These are phyloP conservation scores for Aspergillus biplanus DNA, from an alignment of 495 filamentous ascomycete genomes.

Conservation along the genomic window DNA sequence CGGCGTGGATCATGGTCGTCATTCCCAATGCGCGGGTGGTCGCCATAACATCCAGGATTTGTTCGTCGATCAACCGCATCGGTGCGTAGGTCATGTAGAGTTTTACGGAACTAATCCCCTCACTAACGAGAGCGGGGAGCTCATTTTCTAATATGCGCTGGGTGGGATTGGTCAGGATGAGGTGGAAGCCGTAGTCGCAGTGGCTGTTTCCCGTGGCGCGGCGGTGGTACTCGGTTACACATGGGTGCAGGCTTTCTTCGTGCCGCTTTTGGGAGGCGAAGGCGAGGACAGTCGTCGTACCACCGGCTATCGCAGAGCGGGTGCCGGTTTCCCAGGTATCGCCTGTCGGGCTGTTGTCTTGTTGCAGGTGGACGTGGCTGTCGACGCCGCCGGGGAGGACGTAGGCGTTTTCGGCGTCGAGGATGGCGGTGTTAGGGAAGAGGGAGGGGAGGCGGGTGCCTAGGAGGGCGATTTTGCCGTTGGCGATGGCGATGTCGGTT, in stretches of 20 bases:
- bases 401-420: constrained; percentile 37
- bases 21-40: constrained; percentile 50
- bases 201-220: constrained; percentile 53
- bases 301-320: constrained; percentile 60
- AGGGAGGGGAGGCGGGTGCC: constrained; percentile 35
- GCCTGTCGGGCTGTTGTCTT: constrained; percentile 52
- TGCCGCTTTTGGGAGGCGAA: constrained; percentile 60
- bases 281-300: constrained; percentile 62
- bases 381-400: constrained; percentile 50
- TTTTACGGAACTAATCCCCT: constrained; percentile 60
- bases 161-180: constrained; percentile 58
- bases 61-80: constrained; percentile 55
- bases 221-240: constrained; percentile 51
- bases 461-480: constrained; percentile 55
- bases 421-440: constrained; percentile 31
- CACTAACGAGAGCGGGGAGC: constrained; percentile 44
- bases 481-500: constrained; percentile 55
- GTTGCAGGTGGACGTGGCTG: constrained; percentile 48
- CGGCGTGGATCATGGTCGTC: constrained; percentile 65
- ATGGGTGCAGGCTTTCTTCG: constrained; percentile 51
- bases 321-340: constrained; percentile 52
- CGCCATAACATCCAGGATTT: constrained; percentile 60
- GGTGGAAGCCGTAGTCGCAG: constrained; percentile 65
- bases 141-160: constrained; percentile 46
- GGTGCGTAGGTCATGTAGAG: constrained; percentile 68